These are phyloP conservation scores for Taphrina populina DNA, from an alignment of 1,139 yeast species.

Conservation along the genomic window DNA sequence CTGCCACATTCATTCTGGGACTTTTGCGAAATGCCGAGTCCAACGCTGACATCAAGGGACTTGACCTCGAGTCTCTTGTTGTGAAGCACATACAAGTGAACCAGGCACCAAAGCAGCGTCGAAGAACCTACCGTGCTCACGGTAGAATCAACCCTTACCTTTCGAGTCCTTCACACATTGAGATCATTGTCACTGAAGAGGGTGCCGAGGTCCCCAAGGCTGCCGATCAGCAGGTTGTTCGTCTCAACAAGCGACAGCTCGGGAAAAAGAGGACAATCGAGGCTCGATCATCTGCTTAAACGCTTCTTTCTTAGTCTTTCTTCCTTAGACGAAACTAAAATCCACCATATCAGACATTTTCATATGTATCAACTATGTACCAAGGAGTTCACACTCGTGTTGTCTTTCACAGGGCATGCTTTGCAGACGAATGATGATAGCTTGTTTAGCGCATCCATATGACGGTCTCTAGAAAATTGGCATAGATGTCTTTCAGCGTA, in stretches of 20 bases:
- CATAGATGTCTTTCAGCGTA: too few species aligned
- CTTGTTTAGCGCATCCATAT: too few species aligned
- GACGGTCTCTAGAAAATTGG: too few species aligned
- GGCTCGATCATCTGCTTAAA: conserved; percentile 23
- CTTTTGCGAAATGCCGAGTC: conserved; percentile 96
- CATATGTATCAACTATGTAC: neutral
- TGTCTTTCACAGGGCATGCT: too few species aligned
- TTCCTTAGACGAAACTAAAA: neutral
- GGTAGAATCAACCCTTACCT: conserved; percentile 99
- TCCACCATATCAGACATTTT: conserved; percentile 3
- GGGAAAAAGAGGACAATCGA: conserved; percentile 31
- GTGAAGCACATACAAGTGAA: conserved; percentile 98
- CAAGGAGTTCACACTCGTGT: neutral
- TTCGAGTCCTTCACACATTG: conserved; percentile 98
- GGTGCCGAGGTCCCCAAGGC: conserved; percentile 94
- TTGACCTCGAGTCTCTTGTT: conserved; percentile 89
- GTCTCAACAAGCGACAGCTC: conserved; percentile 32
- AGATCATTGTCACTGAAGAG: conserved; percentile 93
- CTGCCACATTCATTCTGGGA: conserved; percentile 92
- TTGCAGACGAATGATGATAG: too few species aligned
- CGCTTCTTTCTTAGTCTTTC: neutral
- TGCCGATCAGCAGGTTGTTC: conserved; percentile 51
- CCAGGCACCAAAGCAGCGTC: conserved; percentile 99
- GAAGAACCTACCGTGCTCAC: conserved; percentile 99
- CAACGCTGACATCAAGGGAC: conserved; percentile 96